Evolutionary conservation across 2,329 filamentous ascomycete species (phyloP).

Genomic region (Juglanconis sp.): DNA sequence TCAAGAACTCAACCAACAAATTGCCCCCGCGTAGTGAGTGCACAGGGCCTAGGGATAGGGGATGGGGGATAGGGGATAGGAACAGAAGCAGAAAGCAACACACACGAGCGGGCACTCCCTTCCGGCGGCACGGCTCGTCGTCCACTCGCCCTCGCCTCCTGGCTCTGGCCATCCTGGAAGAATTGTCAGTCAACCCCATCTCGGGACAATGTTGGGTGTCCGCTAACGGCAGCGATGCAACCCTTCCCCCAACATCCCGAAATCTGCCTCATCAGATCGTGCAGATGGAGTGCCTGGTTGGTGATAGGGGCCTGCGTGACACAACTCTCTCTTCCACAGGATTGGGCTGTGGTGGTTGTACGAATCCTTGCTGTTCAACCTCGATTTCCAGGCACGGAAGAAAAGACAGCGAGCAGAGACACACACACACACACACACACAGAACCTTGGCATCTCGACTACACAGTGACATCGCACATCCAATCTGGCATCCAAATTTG

Average conservation of each 20-base stretch:
- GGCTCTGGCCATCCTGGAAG: neutral
- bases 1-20: neutral
- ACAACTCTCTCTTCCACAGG: neutral
- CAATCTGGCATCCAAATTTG: neutral
- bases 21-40: neutral
- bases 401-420: neutral
- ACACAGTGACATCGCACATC: neutral
- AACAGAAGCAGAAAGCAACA: neutral
- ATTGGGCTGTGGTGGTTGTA: slow-evolving; percentile 10
- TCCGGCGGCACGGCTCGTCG: neutral
- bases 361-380: neutral
- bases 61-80: too few species aligned
- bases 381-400: neutral
- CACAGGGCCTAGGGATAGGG: neutral
- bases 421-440: neutral
- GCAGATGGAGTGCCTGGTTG: neutral
- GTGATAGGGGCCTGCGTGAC: neutral
- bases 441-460: neutral
- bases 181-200: neutral
- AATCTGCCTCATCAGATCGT: slow-evolving; percentile 6
- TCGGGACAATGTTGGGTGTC: neutral
- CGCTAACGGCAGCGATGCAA: neutral
- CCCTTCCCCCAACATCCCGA: neutral
- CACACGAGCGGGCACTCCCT: neutral
- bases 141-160: neutral